Evolutionary conservation across 2,329 filamentous ascomycete genomes (phyloP), one percentile per base, ranked within the genome.

Genomic region (Fusarium fujikuroi): DNA sequence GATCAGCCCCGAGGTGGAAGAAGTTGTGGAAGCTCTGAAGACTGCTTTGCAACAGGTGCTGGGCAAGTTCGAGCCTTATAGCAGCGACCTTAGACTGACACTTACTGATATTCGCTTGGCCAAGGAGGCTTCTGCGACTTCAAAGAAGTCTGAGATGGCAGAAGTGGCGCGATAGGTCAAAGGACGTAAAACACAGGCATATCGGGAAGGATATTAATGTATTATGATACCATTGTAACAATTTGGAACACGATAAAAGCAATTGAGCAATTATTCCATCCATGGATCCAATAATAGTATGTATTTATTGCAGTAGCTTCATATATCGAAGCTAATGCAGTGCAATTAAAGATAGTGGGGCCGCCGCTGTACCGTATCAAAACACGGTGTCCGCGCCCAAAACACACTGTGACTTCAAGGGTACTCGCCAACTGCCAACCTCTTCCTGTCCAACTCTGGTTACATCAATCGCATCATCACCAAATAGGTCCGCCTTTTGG

Each of bases 51-150:
- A 85, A 46, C 87, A 90, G 63, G 85, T 98, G 9, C 76, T 98
- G 40, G 80, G 83, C 16, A 90, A 88, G 28, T 98, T 97, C 82
- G 92, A 91, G 64, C 89, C 90, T 64, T 98, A 95, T 81, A 87
- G 92, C 72, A 84, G 85, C 40, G 91, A 93, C 69, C 84, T 97
- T 74, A 89, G 92, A 50, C 83, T 98, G 72, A 91, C 86, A 43
- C 85, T 88, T 69, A 87, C 87, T 62, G 95, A 98, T 76, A 85
- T 97, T 75, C 87, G 92, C 75, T 84, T 92, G 63, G 95, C 94
- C 9, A 92, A 88, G 80, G 91, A 94, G 79, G 91, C 91, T 18
- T 83, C 84, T n/a, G 79, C 76, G 19, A 80, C 77, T 66, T 70
- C 76, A 15, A 78, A 75, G 69, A 80, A 83, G 56, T 63, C 72